These are phyloP conservation scores for Quillaja saponaria DNA, from an alignment of 306 rosid genomes.

Conservation along the genomic window DNA sequence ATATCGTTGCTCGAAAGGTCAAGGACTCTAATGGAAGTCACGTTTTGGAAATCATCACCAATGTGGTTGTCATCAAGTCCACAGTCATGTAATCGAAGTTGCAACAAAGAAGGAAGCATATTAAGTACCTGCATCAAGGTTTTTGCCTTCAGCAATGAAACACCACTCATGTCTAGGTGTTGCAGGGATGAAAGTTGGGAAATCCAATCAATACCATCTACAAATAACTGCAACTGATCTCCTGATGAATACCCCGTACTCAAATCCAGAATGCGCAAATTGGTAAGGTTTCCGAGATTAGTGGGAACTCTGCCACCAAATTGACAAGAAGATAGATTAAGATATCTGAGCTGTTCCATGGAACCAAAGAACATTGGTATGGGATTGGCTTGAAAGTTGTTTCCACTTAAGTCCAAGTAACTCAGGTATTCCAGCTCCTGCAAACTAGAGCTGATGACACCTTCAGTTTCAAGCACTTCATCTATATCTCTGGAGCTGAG, in stretches of 20 bases:
- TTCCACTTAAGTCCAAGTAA: too few species aligned
- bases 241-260: too few species aligned
- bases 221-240: too few species aligned
- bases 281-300: background rate
- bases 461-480: background rate
- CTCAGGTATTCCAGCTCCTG: too few species aligned
- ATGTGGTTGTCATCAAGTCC: background rate
- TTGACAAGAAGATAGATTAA: background rate
- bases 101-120: constrained; percentile 1
- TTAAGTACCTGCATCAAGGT: background rate
- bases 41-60: background rate
- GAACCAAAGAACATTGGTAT: background rate
- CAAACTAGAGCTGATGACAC: too few species aligned
- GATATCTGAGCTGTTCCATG: background rate
- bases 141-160: background rate
- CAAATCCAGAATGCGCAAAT: background rate
- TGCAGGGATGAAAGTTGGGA: background rate
- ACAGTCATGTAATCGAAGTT: background rate
- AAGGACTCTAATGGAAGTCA: background rate
- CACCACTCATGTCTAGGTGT: background rate
- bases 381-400: background rate
- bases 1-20: background rate
- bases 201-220: background rate
- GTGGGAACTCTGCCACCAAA: background rate
- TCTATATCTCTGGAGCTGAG: too few species aligned